Base-by-base conservation (phyloP, 768 basidiomycete species). In the Royoungia palumana region DNA sequence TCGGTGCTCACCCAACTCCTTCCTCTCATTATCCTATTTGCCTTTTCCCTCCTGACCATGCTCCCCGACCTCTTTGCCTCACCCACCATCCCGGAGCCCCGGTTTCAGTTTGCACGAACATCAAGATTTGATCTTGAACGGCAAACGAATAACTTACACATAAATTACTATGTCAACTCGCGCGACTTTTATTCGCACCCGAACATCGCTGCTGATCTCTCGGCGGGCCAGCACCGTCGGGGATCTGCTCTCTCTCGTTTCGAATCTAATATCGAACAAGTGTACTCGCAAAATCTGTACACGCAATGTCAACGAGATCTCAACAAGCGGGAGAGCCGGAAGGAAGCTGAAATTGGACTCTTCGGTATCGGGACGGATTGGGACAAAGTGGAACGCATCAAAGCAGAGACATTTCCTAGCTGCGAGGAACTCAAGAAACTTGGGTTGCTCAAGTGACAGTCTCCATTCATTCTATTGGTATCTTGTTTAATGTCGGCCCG, bases 311-410 rank as follows among this genome's bases (percentile, higher is more conserved):
- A 86, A 56, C 73, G 75, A 6, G 85, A 82, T 36, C 50, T 81
- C 41, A 84, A 91, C 56, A 64, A 72, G 49, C 85, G 83, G 63
- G 77, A 87, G 60, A 82, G 83, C 51, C 70, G 75, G 51, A 85
- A 85, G 62, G 86, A 94, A 44, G 75, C 79, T 9, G 86, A 92
- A 59, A 68, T 89, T 34, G 95, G 95, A 5, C 67, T 96, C 53
- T 94, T 97, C 65, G 95, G 94, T 6, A 73, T 96, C 46, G 90
- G 93, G 25, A 89, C 92, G 11, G 89, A 98, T 64, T 92, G 89
- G 88, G 86, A 92, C 27, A 89, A 90, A 69, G 87, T 98, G 50
- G 74, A 76, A 64, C 67, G 70, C 56, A 86, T 96, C 44, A 79
- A 87, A 42, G 70, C 68, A 25, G 87, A 94, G 72, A 77, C 74